Base-by-base conservation (phyloP, 2,329 filamentous ascomycete genomes). In the Ploettnerulaceae sp. region DNA sequence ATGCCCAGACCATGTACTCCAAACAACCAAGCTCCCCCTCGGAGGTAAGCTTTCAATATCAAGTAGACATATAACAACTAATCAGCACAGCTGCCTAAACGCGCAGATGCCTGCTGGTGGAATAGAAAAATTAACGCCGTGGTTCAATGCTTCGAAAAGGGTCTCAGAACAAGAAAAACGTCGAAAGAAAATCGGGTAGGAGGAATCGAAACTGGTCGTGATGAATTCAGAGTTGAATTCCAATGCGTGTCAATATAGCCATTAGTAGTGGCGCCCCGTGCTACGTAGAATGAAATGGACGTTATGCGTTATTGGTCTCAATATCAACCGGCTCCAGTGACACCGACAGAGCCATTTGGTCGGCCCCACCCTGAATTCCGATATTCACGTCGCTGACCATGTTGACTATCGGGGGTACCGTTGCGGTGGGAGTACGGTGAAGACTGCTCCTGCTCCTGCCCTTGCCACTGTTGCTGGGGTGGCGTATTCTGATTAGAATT, bases 401-500 rank as follows among this genome's bases (percentile, higher is more conserved):
- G 56, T 15, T 64, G 61, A 32, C 59, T 65, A 28, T 65, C 63
- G 15, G 62, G 62, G 1, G 62, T 64, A 7, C 58, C 58, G 43
- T 57, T 63, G 20, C 60, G 53, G 24, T 59, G 51, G 15, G 45
- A 25, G 42, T 60, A 63, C 6, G 60, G 48, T 7, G 52, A 34
- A 7, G 58, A 57, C 4, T 52, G 54, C 28, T 63, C 60, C 11
- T 60, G 40, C 20, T 64, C 60, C 14, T 51, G 49, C 6, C 52
- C 53, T 51, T 69, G 69, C 51, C 72, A 71, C 65, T 73, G 73
- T 52, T 71, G 71, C 6, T 68, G 67, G 2, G 72, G 70, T 5
- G 78, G 73, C 1, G 72, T 76, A 26, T 70, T 74, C 45, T 72
- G 71, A 22, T 63, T 64, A 59, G 63, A 49, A 15, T 35, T 42